Base-by-base conservation (phyloP, 805 yeast genomes). In the Metschnikowia sp. region DNA sequence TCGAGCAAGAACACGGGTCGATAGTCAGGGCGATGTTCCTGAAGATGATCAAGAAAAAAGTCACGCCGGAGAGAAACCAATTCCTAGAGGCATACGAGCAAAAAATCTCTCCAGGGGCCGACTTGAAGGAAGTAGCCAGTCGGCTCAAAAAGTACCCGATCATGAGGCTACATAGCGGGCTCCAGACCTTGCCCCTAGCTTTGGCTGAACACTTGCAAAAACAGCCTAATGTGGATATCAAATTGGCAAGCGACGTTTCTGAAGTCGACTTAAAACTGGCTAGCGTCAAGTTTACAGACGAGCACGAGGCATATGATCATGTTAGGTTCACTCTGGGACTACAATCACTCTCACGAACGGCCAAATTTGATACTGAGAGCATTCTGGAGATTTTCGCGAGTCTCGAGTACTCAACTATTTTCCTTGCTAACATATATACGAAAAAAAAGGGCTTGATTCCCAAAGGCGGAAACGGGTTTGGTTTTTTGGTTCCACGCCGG, bases 401-500 rank as follows among this genome's bases (percentile, higher is more conserved):
- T 36, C 58, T 70, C 35, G 64, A 68, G n/a, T 77, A 78, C 47
- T 68, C 77, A 0, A 68, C 67, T 44, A 66, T 94, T 13, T 76
- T 82, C 19, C 74, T 92, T 45, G 86, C 83, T 19, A 91, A 94
- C 57, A 71, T 86, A 32, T 86, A 76, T 54, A 63, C 82, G 39
- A 15, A 68, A 61, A 35, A 64, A 59, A 40, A 68, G 68, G 55
- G 64, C 66, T 18, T 70, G 28, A 63, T 69, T 15, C 75, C 73
- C 2, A 45, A 55, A 22, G 55, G 63, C 9, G 62, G 68, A 31
- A 73, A 77, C 48, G 96, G 97, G 34, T 92, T 92, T 74, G 99
- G 99, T 1, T 88, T 86, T 56, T 74, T 92, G 40, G 86, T 91
- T 9, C 99, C 99, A 2, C 59, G 60, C 45, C 45, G 57, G 8